Base-by-base conservation (phyloP, 129 eudicot genomes). In the Silybum marianum region DNA sequence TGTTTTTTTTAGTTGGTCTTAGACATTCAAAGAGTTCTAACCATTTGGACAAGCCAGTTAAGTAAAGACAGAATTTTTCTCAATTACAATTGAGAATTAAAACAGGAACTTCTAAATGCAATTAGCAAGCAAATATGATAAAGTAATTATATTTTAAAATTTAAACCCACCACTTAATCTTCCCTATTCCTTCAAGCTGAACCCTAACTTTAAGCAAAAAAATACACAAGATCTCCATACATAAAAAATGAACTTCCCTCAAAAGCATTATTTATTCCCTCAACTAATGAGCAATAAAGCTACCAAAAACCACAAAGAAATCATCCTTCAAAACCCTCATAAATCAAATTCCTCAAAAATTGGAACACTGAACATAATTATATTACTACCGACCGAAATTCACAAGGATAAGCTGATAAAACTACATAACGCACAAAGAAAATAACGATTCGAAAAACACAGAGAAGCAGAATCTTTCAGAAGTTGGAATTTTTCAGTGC, bases 151-250 rank as follows among this genome's bases (percentile, higher is more conserved):
- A 12, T 44, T 66, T 30, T 36, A 74, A 74, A 12, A 30, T 66
- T 30, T 36, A 74, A 74, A 40, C 79, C 25, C 34, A 74, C 79
- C 68, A 67, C 75, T 39, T 19, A 46, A 46, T 6, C 34, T 5
- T 71, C 2, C 42, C 75, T 18, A 58, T 46, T 71, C 25, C 48
- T 71, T 34, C 51, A 28, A 18, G 48, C 51, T 74, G 67, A 90
- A 69, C 91, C 94, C 91, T 90, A 90, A 84, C 78, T 82, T 82
- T 72, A 62, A 78, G 78, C 66, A 42, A 76, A 69, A 71, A 71
- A 38, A 74, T 54, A 39, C 36, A 66, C 54, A 72, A 72, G 67
- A 51, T 54, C 80, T 70, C 54, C 30, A 32, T 18, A 38, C 9
- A 38, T 38, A 48, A 46, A 74, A 71, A 25, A 71, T 32, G 23